These are phyloP conservation scores for Tylopilus rubrobrunneus DNA, from an alignment of 768 basidiomycete species.

Conservation along the genomic window DNA sequence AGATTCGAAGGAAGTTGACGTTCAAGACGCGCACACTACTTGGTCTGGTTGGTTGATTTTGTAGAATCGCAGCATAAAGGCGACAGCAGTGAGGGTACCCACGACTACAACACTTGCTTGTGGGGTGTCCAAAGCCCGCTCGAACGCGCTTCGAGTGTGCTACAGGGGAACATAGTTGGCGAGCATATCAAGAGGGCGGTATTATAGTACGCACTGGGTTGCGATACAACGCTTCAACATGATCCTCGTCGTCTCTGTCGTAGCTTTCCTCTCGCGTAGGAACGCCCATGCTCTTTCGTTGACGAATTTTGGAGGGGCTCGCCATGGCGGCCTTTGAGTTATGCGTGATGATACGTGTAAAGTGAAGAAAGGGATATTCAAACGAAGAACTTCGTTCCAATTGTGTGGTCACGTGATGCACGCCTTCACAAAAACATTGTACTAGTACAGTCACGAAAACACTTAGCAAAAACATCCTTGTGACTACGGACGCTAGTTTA, in stretches of 20 bases:
- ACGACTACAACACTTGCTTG: conserved; percentile 63
- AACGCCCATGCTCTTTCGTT: conserved; percentile 19
- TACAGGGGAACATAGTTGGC: conserved; percentile 19
- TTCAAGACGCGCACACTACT: conserved; percentile 67
- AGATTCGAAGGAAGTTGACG: not conserved
- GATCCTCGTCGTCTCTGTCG: conserved; percentile 48
- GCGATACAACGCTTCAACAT: conserved; percentile 45
- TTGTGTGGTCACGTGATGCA: conserved; percentile 22
- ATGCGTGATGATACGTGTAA: conserved; percentile 1
- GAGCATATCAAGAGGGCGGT: conserved; percentile 4
- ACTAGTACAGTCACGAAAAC: not conserved
- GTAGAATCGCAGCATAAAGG: conserved; percentile 86
- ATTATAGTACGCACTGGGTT: conserved; percentile 39
- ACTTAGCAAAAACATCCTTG: not conserved
- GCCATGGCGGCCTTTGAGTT: conserved; percentile 24
- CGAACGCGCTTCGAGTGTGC: conserved; percentile 58
- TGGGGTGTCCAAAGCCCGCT: conserved; percentile 58
- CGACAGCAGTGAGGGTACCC: conserved; percentile 61
- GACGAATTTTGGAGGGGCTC: conserved; percentile 31
- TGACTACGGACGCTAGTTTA: conserved; percentile 15
- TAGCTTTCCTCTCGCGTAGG: conserved; percentile 22
- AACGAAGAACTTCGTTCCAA: not conserved
- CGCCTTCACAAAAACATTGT: not conserved
- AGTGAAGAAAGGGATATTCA: not conserved
- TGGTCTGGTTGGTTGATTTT: conserved; percentile 94